These are phyloP conservation scores for Herpetospermum pedunculosum DNA, from an alignment of 306 rosid species.

Conservation along the genomic window DNA sequence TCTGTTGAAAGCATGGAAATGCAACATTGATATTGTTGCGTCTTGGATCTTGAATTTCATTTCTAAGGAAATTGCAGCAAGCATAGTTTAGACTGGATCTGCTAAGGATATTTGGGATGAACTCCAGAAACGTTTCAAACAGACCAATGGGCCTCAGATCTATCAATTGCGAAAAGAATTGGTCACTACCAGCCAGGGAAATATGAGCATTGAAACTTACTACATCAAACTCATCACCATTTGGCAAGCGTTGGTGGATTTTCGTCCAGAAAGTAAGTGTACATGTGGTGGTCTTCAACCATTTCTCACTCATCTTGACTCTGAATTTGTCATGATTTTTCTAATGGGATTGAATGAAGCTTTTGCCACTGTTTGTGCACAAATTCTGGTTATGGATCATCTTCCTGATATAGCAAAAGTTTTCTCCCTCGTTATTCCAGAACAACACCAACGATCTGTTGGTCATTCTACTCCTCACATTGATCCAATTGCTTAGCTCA, in stretches of 20 bases:
- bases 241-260: too few relatives aligned
- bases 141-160: not conserved
- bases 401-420: accelerated
- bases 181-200: not conserved
- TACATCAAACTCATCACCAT: too few relatives aligned
- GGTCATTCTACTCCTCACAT: not conserved
- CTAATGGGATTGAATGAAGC: not conserved
- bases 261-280: not conserved
- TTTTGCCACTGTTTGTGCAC: not conserved
- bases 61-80: too few relatives aligned
- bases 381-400: too few relatives aligned
- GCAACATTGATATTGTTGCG: too few relatives aligned
- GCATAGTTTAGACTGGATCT: too few relatives aligned
- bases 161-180: not conserved
- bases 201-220: not conserved
- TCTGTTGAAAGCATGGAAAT: too few relatives aligned
- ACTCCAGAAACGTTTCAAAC: too few relatives aligned
- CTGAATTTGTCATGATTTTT: not conserved
- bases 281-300: not conserved
- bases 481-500: not conserved
- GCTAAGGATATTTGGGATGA: too few relatives aligned
- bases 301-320: not conserved
- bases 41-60: too few relatives aligned
- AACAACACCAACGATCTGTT: not conserved
- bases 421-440: not conserved